Percentiles rank a stretch among this genome's conserved stretches.
Evolutionary conservation across 2,329 filamentous ascomycete species (phyloP).

Genomic region (Penicillium corylophilum): DNA sequence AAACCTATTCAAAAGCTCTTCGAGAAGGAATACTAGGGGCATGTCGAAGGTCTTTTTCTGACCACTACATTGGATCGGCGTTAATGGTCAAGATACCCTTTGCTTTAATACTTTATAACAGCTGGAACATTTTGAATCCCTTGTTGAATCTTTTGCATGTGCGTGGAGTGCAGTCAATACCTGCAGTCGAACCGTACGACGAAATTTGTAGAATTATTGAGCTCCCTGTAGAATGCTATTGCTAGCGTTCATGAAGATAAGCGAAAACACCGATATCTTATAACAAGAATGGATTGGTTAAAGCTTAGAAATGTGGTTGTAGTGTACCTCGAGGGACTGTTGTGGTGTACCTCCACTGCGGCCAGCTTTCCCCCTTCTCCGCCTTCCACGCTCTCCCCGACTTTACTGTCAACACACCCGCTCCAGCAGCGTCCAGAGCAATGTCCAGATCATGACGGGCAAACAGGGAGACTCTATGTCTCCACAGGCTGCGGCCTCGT

Average conservation of each 20-base stretch:
- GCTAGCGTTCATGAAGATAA: no score
- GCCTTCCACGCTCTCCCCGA: conserved; percentile 18
- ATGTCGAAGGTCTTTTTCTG: conserved; percentile 5
- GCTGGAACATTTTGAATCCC: background rate
- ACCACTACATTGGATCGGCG: conserved; percentile 22
- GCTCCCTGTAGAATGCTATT: background rate
- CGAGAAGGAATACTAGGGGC: conserved; percentile 63
- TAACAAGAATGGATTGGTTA: no score
- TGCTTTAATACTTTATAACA: conserved; percentile 4
- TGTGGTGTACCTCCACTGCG: background rate
- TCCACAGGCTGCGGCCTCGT: conserved; percentile 20
- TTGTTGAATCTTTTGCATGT: background rate
- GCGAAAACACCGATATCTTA: no score
- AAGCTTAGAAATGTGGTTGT: no score
- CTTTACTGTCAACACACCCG: conserved; percentile 13
- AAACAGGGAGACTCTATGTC: conserved; percentile 35
- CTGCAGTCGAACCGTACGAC: background rate
- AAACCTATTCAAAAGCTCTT: conserved; percentile 86
- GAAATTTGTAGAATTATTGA: background rate
- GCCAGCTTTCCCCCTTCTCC: conserved; percentile 18
- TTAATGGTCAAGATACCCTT: conserved; percentile 29
- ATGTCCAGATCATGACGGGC: conserved; percentile 37
- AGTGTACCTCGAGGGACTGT: no score
- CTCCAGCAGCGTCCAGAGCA: conserved; percentile 8
- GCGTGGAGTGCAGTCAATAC: background rate